Conservation (phyloP, 345 rosid genomes). For the Aquilaria sinensis region DNA sequence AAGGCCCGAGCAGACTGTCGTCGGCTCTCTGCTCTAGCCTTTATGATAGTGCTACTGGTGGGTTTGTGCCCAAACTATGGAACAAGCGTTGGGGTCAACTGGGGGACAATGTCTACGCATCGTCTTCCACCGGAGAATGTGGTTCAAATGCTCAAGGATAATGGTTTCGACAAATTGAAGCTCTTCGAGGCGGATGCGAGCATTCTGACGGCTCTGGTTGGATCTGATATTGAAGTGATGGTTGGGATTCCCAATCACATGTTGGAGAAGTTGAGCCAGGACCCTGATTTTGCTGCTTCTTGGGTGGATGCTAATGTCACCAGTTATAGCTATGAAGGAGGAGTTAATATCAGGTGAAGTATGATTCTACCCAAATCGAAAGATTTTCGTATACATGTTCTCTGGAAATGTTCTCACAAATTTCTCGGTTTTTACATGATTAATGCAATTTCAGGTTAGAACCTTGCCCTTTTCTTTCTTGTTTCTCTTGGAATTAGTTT, state of each 20-base stretch:
- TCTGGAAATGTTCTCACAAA: neutral
- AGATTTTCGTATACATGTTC: neutral
- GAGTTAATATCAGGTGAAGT: constrained; percentile 17
- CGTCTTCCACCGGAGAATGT: constrained; percentile 6
- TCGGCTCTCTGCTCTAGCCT: neutral
- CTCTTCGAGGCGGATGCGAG: constrained; percentile 11
- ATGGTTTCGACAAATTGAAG: constrained; percentile 7
- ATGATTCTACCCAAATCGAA: neutral
- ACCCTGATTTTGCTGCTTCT: constrained; percentile 11
- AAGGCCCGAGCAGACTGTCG: neutral
- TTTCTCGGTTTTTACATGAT: neutral
- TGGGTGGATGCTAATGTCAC: constrained; percentile 12
- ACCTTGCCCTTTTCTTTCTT: too few species aligned
- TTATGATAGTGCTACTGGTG: neutral
- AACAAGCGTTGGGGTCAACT: constrained; percentile 6
- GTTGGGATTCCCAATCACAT: constrained; percentile 13
- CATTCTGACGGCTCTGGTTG: constrained; percentile 5
- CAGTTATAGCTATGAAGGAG: constrained; percentile 9
- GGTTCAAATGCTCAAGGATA: constrained; percentile 14
- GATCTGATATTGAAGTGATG: constrained; percentile 15
- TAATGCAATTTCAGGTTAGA: too few species aligned
- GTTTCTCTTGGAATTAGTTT: too few species aligned
- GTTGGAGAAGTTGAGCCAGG: constrained; percentile 6
- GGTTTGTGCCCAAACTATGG: neutral
- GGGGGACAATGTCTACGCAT: constrained; percentile 16